Evolutionary conservation across 2,329 filamentous ascomycete species (phyloP).

Genomic region (Aurifilum marmelostoma): DNA sequence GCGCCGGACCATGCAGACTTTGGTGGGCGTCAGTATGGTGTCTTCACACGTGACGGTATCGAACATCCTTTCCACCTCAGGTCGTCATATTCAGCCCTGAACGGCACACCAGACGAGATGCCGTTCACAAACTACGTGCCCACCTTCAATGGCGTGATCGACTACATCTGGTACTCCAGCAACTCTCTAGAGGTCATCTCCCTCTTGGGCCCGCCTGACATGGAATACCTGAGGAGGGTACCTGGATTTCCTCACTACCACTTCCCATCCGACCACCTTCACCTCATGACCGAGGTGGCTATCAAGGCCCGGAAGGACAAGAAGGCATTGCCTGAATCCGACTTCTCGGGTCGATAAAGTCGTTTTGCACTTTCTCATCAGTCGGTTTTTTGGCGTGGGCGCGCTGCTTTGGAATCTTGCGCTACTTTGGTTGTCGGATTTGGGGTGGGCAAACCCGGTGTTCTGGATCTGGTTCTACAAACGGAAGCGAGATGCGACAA

Average conservation of each 20-base stretch:
- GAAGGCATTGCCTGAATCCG: constrained; percentile 66
- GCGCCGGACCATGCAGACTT: constrained; percentile 80
- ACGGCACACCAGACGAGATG: constrained; percentile 80
- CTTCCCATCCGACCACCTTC: constrained; percentile 91
- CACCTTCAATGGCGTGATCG: constrained; percentile 87
- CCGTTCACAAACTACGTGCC: constrained; percentile 97
- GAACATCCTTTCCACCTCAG: constrained; percentile 93
- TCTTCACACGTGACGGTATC: constrained; percentile 90
- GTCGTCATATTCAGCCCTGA: constrained; percentile 83
- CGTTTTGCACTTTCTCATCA: constrained; percentile 17
- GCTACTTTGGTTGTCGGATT: constrained; percentile 28
- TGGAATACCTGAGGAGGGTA: constrained; percentile 80
- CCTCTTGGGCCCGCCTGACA: constrained; percentile 83
- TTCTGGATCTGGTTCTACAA: constrained; percentile 30
- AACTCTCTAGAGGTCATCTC: constrained; percentile 84
- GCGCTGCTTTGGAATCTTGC: constrained; percentile 25
- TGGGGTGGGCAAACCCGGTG: constrained; percentile 23
- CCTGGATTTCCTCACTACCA: constrained; percentile 94
- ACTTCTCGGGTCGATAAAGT: constrained; percentile 47
- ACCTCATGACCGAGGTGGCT: constrained; percentile 85
- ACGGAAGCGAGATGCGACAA: constrained; percentile 24
- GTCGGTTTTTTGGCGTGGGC: constrained; percentile 16
- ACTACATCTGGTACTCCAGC: constrained; percentile 97
- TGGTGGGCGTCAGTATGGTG: constrained; percentile 81
- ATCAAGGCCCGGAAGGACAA: constrained; percentile 87